Percentiles rank a stretch among this genome's conserved stretches.
Evolutionary conservation across 2,329 filamentous ascomycete genomes (phyloP).

Genomic region (Cladophialophora chaetospira): DNA sequence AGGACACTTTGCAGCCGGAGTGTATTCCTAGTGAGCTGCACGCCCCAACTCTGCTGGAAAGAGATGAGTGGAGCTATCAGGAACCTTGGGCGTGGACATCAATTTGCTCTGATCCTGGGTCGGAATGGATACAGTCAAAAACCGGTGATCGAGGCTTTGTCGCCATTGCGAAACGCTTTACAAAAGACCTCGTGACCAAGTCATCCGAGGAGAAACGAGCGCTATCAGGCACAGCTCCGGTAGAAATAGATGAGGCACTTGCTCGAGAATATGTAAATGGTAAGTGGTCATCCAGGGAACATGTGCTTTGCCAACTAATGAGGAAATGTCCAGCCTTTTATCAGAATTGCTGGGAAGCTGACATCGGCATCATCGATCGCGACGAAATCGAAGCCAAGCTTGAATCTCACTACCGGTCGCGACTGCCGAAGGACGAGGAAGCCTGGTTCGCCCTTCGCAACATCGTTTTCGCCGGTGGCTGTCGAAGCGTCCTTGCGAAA

Average conservation of each 20-base stretch:
- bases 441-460: slow-evolving; percentile 18
- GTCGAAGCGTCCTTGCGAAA: slow-evolving; percentile 13
- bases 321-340: slow-evolving; percentile 8
- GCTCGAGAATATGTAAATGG: slow-evolving; percentile 16
- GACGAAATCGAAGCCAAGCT: slow-evolving; percentile 10
- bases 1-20: background rate
- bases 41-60: too few species aligned
- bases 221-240: background rate
- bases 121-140: slow-evolving; percentile 2
- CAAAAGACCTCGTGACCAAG: background rate
- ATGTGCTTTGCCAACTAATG: background rate
- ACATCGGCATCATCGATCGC: slow-evolving; percentile 12
- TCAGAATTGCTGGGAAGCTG: slow-evolving; percentile 15
- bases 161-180: slow-evolving; percentile 6
- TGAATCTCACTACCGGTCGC: background rate
- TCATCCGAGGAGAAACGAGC: background rate
- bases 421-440: background rate
- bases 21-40: background rate
- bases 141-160: slow-evolving; percentile 1
- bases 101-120: slow-evolving; percentile 3
- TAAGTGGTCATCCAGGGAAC: background rate
- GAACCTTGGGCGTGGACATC: slow-evolving; percentile 9
- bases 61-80: slow-evolving; percentile 3
- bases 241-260: slow-evolving; percentile 1
- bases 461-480: slow-evolving; percentile 16